These are phyloP conservation scores for Dicorynia guianensis DNA, from an alignment of 306 rosid species.

Conservation along the genomic window DNA sequence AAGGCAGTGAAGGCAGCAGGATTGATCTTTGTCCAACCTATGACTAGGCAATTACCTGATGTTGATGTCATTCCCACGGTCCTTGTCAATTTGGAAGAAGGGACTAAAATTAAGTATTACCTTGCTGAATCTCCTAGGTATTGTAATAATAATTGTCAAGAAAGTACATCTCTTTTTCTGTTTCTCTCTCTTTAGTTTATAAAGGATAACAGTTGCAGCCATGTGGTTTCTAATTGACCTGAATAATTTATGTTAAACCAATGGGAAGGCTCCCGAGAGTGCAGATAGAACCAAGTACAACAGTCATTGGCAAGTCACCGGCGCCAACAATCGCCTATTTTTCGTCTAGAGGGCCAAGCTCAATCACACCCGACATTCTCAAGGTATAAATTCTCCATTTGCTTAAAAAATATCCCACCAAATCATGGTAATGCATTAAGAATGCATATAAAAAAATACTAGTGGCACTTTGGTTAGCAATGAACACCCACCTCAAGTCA, in stretches of 20 bases:
- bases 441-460: not conserved
- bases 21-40: conserved; percentile 52
- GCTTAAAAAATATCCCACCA: too few relatives aligned
- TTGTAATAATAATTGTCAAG: not conserved
- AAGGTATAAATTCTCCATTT: conserved; percentile 44
- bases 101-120: conserved; percentile 47
- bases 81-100: conserved; percentile 45
- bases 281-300: conserved; percentile 38
- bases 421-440: not conserved
- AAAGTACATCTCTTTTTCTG: not conserved
- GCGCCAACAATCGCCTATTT: conserved; percentile 63
- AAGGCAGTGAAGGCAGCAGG: conserved; percentile 47
- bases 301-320: conserved; percentile 31
- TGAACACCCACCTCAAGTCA: not conserved
- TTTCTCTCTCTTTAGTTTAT: not conserved
- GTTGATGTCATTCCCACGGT: conserved; percentile 50
- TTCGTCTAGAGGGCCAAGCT: conserved; percentile 71
- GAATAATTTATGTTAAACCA: not conserved
- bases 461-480: too few relatives aligned
- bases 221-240: not conserved
- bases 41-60: conserved; percentile 37
- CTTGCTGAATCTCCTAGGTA: conserved; percentile 49
- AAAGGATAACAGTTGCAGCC: not conserved
- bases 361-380: conserved; percentile 54
- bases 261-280: conserved; percentile 37